Evolutionary conservation across 495 filamentous ascomycete species (phyloP), one percentile per base, ranked within the genome.

Genomic region (Melanomma pulvis-pyrius): DNA sequence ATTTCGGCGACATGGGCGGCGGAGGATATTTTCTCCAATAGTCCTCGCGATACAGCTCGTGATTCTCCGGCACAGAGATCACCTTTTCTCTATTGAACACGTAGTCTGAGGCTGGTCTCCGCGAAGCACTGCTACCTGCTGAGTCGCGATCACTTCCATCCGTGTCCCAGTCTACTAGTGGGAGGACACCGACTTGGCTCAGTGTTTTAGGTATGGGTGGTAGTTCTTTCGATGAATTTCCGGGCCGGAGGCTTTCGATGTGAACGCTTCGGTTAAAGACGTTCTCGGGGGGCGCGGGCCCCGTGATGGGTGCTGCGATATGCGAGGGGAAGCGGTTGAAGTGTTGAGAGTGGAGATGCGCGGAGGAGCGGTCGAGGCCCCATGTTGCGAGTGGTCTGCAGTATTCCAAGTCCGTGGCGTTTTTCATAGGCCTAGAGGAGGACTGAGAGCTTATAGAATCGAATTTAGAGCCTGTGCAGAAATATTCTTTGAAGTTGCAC

Each of bases 341-440:
- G 48, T 61, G 64, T 24, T 61, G 64, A 2, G 64, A 62, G 50
- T 57, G 54, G 22, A 67, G 64, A 24, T 67, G 59, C 53, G 59
- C 59, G 26, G 65, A 68, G 21, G 60, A 64, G 46, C 61, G 53
- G 50, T 69, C 67, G 19, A 69, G 61, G 22, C 67, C 67, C n/a
- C 60, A 65, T 17, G 67, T 69, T 30, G 67, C 67, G 1, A 69
- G 32, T 28, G 67, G 67, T 32, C 34, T 46, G 54, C 60, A 64
- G 32, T 69, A 69, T 15, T 54, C 55, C 8, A 39, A 25, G 8
- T 62, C 59, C 19, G 9, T 46, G 21, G 13, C 26, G 11, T 59
- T 53, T 36, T 39, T 22, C 47, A 68, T 58, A 11, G 65, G 65
- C 17, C 26, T 24, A 7, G 44, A 52, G 7, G 65, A 68, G 6